A percentile compares a stretch with the other conserved stretches of the same genome.
Evolutionary conservation across 257 asterid species (phyloP).

Genomic region (Mitragyna speciosa): DNA sequence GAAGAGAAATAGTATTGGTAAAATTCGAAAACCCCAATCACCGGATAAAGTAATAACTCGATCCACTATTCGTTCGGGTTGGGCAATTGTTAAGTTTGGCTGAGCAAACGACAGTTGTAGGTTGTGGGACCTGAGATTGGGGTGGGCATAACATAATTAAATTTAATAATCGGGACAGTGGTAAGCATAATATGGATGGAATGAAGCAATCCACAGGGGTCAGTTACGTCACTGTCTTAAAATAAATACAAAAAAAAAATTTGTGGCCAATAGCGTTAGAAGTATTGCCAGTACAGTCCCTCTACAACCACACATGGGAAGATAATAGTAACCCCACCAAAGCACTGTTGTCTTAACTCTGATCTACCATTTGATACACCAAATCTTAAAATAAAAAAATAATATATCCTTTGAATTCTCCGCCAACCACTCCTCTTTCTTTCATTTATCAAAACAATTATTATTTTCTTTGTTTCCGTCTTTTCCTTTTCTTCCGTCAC

Average conservation of each 20-base stretch:
- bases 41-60: too few species aligned
- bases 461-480: not conserved
- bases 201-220: not conserved
- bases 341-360: conserved; percentile 33
- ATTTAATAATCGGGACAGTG: too few species aligned
- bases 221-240: not conserved
- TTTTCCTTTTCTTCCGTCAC: not conserved
- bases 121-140: too few species aligned
- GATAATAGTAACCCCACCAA: conserved; percentile 10
- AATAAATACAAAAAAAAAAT: conserved; percentile 19
- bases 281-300: not conserved
- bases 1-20: too few species aligned
- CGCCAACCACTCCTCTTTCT: conserved; percentile 11
- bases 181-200: not conserved
- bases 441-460: not conserved
- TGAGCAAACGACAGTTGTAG: too few species aligned
- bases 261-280: conserved; percentile 30
- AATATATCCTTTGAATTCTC: not conserved
- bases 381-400: conserved; percentile 16
- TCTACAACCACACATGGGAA: conserved; percentile 42
- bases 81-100: too few species aligned
- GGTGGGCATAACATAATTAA: too few species aligned
- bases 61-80: too few species aligned
- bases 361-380: conserved; percentile 43
- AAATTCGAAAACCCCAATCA: too few species aligned